phyloP scores from a whole-genome alignment of 768 basidiomycete genomes.

The Panaeolus cyanescens region DNA sequence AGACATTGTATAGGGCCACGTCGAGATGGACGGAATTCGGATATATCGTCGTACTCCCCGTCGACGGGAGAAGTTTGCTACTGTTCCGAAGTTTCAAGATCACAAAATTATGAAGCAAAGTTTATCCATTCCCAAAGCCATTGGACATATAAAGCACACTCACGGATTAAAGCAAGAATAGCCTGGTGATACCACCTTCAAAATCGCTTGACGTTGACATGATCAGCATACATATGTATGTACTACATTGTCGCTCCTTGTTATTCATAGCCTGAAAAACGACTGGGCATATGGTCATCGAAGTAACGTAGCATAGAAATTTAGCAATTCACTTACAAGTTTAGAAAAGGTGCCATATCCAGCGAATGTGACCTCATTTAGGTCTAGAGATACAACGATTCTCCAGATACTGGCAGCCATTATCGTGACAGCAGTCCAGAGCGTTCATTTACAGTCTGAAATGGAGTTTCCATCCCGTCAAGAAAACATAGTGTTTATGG shows the following conservation, averaged over 20 bases:
- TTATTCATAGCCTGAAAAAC: no score
- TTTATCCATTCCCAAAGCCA: no score
- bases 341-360: background rate
- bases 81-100: background rate
- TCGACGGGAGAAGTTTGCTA: background rate
- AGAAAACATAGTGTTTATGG: no score
- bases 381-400: background rate
- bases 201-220: no score
- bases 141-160: background rate
- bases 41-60: background rate
- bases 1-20: no score
- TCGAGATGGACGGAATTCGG: background rate
- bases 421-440: background rate
- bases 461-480: no score
- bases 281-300: background rate
- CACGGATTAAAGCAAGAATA: background rate
- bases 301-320: background rate
- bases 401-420: background rate
- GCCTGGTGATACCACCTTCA: background rate
- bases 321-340: background rate
- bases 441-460: no score
- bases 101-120: no score
- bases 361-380: background rate
- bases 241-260: no score
- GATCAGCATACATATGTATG: no score